Percentiles rank a stretch among this genome's conserved stretches.
These are phyloP conservation scores for Boletus albobrunnescens DNA, from an alignment of 1,284 basidiomycete species.

Conservation along the genomic window DNA sequence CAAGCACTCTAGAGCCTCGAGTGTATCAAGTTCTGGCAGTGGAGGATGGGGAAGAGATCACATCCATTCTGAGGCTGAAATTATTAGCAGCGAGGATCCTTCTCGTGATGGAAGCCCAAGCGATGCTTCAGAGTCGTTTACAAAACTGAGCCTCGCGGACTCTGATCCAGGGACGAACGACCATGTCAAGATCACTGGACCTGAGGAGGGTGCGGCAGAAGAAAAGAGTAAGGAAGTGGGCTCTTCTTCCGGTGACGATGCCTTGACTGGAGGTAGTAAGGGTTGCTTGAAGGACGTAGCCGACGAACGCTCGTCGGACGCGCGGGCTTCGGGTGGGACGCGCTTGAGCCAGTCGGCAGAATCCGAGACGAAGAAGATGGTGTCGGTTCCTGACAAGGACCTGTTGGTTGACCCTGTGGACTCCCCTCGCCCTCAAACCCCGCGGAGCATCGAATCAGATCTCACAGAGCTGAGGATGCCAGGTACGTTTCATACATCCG, in stretches of 20 bases:
- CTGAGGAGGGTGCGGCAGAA: constrained; percentile 25
- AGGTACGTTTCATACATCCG: constrained; percentile 42
- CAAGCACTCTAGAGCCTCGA: constrained; percentile 35
- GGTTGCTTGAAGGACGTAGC: constrained; percentile 11
- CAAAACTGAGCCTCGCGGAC: constrained; percentile 29
- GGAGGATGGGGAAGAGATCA: constrained; percentile 34
- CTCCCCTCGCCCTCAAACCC: constrained; percentile 12
- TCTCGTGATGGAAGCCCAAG: constrained; percentile 22
- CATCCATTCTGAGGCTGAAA: constrained; percentile 12
- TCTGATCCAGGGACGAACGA: constrained; percentile 25
- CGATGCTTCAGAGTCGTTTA: constrained; percentile 24
- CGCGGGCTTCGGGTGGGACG: not conserved
- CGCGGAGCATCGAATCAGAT: constrained; percentile 34
- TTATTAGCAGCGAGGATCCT: constrained; percentile 3
- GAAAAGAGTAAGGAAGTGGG: constrained; percentile 25
- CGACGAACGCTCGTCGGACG: not conserved
- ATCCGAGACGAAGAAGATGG: constrained; percentile 1
- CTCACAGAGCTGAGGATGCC: constrained; percentile 43
- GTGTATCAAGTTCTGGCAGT: constrained; percentile 30
- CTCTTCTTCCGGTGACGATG: constrained; percentile 15
- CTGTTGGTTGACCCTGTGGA: not conserved
- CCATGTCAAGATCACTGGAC: constrained; percentile 34
- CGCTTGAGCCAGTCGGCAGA: not conserved
- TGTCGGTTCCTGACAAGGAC: not conserved
- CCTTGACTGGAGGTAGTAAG: constrained; percentile 21